Base-by-base conservation (phyloP, 208 protist species). In the Crithidia expoeki region DNA sequence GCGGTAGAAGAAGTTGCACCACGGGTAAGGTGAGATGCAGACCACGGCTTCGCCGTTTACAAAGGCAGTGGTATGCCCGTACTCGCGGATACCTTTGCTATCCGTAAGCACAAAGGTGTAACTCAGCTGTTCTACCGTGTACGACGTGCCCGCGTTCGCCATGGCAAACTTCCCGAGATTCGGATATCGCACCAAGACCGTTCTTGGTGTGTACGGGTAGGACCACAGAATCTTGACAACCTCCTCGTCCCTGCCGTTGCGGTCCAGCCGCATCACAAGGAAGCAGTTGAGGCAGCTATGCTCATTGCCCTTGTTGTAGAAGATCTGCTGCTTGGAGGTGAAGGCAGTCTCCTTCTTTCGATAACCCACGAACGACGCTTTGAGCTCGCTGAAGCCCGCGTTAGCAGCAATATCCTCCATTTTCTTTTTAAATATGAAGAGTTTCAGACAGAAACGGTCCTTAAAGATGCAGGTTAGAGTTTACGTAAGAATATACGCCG, bases 101-200 rank as follows among this genome's bases (percentile, higher is more conserved):
- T 92, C 79, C 2, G 90, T 95, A 19, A 93, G 72, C 46, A 95
- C 87, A 71, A 95, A 95, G 0, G 90, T 93, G 69, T 88, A 90
- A 42, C 61, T 76, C 4, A 84, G 72, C 30, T 91, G 77, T 17
- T 89, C 83, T 9, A 81, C 83, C 9, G 79, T 81, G 70, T 84
- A 81, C 25, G 85, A 88, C 0, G 81, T 85, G 16, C 78, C 75
- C 2, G 73, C 68, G 55, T 85, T 86, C 5, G 81, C 69, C 68
- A 88, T 76, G 5, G 82, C 81, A 65, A 94, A 94, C 51, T 88
- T 80, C 30, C 64, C 72, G 17, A 94, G 23, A 40, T 88, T 88
- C 0, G 88, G 88, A 57, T 94, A 91, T 28, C 60, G 47, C 46
- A 50, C 44, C 12, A 80, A 55, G 2, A 86, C 64, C 10, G 69